Evolutionary conservation across 306 rosid species (phyloP).

Genomic region (Medicago truncatula): MtrunA17r5.0-ANR NC_053048.1:51965001-51965500

Average conservation of each 20-base stretch:
- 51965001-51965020: constrained; percentile 67
- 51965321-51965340: neutral
- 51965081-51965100: constrained; percentile 46
- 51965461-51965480: neutral
- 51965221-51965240: constrained; percentile 7
- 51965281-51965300: neutral
- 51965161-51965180: neutral
- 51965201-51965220: constrained; percentile 1
- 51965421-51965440: no score
- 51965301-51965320: constrained; percentile 13
- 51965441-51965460: neutral
- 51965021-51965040: constrained; percentile 60
- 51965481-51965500: no score
- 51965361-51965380: no score
- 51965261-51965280: constrained; percentile 8
- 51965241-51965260: constrained; percentile 17
- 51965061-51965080: constrained; percentile 57
- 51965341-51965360: constrained; percentile 2
- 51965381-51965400: neutral
- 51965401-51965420: neutral
- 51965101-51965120: constrained; percentile 59
- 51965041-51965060: constrained; percentile 54
- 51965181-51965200: constrained; percentile 11
- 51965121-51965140: constrained; percentile 59
- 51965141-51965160: constrained; percentile 2